phyloP scores from a whole-genome alignment of 805 yeast genomes.

The Starmerella etchellsii region DNA sequence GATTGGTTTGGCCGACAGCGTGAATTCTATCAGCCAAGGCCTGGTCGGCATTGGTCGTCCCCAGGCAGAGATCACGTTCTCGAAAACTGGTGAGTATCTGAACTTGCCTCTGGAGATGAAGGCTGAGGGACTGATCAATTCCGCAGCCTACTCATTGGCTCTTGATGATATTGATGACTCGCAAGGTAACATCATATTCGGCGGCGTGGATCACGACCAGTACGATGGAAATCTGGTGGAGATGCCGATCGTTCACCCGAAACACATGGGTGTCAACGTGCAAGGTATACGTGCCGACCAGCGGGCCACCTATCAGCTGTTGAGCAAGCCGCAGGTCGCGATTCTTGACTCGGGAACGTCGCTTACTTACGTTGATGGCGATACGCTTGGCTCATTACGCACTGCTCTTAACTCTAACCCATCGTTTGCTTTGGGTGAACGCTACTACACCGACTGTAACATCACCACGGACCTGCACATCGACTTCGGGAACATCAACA shows the following conservation, averaged over 20 bases:
- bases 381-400: constrained; percentile 26
- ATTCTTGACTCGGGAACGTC: constrained; percentile 47
- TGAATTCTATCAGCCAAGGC: constrained; percentile 53
- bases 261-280: constrained; percentile 26
- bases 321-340: constrained; percentile 27
- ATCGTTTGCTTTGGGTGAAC: constrained; percentile 26
- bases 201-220: constrained; percentile 42
- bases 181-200: constrained; percentile 43
- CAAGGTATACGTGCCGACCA: constrained; percentile 23
- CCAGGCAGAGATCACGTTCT: constrained; percentile 40
- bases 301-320: constrained; percentile 19
- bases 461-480: constrained; percentile 23
- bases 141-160: constrained; percentile 52
- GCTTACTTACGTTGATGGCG: constrained; percentile 36
- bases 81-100: constrained; percentile 32
- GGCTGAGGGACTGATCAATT: constrained; percentile 43
- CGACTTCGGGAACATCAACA: constrained; percentile 24
- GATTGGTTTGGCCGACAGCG: constrained; percentile 59
- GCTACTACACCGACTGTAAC: constrained; percentile 30
- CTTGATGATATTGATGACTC: constrained; percentile 33
- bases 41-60: constrained; percentile 32
- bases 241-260: constrained; percentile 28
- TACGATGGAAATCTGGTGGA: constrained; percentile 33
- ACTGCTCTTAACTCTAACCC: constrained; percentile 30
- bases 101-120: constrained; percentile 56